Evolutionary conservation across 1,284 basidiomycete species (phyloP).

Genomic region (Cerrena zonata): DNA sequence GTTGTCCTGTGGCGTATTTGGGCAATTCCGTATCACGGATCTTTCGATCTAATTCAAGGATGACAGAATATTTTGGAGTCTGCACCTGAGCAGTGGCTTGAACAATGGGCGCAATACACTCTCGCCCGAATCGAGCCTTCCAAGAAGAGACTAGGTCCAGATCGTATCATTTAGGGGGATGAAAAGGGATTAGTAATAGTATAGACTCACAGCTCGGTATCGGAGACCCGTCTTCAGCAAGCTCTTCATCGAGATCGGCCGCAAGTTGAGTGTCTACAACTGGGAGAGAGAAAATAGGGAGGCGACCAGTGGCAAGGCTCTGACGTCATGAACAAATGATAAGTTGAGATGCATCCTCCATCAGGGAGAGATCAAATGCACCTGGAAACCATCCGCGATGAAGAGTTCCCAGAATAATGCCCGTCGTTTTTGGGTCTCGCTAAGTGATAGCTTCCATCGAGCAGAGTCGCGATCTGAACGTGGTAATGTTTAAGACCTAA

Average conservation of each 20-base stretch:
- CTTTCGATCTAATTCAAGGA: conserved; percentile 28
- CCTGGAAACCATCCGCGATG: conserved; percentile 32
- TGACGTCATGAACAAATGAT: too few species aligned
- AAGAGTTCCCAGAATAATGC: conserved; percentile 45
- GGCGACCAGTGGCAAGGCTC: conserved; percentile 26
- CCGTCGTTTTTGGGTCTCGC: conserved; percentile 38
- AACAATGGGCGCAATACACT: conserved; percentile 61
- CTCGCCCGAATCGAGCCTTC: conserved; percentile 67
- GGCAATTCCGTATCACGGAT: conserved; percentile 31
- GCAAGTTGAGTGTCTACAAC: conserved; percentile 28
- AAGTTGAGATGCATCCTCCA: too few species aligned
- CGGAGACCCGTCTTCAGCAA: conserved; percentile 23
- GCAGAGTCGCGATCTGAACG: conserved; percentile 37
- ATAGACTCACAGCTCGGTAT: conserved; percentile 25
- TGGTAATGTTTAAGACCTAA: background rate
- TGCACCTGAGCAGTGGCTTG: conserved; percentile 59
- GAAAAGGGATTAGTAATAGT: too few species aligned
- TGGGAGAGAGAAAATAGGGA: conserved; percentile 24
- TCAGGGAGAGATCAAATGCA: conserved; percentile 9
- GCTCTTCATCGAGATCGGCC: conserved; percentile 23
- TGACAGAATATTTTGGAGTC: conserved; percentile 44
- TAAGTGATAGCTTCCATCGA: conserved; percentile 33
- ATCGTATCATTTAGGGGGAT: too few species aligned
- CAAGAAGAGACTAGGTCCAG: conserved; percentile 52
- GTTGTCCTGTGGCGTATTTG: conserved; percentile 17